Evolutionary conservation across 2,329 filamentous ascomycete species (phyloP), one percentile per base, ranked within the genome.

Genomic region (Ceratocystiopsis brevicomis): DNA sequence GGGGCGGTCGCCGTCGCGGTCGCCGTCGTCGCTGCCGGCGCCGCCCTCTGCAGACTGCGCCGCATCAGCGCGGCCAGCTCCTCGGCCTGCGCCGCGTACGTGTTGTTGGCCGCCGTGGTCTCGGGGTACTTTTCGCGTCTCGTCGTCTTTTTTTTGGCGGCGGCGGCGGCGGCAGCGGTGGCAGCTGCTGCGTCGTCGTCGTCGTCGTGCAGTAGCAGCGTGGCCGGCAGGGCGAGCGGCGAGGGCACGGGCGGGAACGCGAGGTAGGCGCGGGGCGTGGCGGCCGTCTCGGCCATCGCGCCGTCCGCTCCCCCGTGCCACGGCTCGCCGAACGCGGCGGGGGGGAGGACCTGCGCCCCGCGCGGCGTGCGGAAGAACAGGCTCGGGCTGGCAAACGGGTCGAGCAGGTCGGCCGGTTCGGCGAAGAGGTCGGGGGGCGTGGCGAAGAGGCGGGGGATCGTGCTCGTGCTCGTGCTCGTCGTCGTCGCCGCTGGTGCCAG

Each of bases 361-460:
- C 25, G 25, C 0, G 73, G 56, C 0, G 63, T 68, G 41, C 69
- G 69, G 50, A 78, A 77, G 51, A 78, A 69, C 1, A 78, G 60
- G 42, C 62, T 61, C 0, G 75, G 64, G 46, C 71, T 76, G 6
- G 65, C 71, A 53, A 78, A 78, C 0, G 68, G 56, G 49, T 79
- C 75, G 47, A 78, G 76, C 30, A 75, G 54, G 45, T 68, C 56
- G 1, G 53, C 53, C 0, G 73, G 71, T 0, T 49, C 51, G 11
- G 50, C 48, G 51, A 78, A 78, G n/a, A 76, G 59, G 25, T 6
- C 25, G 5, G 25, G 25, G 5, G 25, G 25, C 6, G 25, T 10
- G 25, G 25, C 25, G 25, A 30, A 30, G 5, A 30, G 10, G 10
- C 25, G 5, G 25, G 6, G 19, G 4, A 21, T 21, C 19, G 19